Conservation (phyloP, 768 basidiomycete genomes). For the Daedalea quercina region DNA sequence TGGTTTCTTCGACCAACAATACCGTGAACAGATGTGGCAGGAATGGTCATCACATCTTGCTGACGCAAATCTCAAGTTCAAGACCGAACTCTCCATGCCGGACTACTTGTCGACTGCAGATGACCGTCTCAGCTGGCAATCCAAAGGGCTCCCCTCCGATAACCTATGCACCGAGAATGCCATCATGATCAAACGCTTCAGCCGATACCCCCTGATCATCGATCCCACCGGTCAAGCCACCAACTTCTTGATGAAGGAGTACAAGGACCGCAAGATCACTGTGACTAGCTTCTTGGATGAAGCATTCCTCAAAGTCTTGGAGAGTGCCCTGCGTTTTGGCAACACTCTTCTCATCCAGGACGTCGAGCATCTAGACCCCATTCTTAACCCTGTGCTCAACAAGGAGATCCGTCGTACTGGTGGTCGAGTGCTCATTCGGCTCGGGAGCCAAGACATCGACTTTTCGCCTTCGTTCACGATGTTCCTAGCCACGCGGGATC, state of each 20-base stretch:
- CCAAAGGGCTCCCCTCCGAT: slow-evolving; percentile 91
- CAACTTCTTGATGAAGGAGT: slow-evolving; percentile 88
- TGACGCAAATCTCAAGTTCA: slow-evolving; percentile 89
- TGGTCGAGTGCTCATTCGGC: slow-evolving; percentile 92
- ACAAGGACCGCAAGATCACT: slow-evolving; percentile 93
- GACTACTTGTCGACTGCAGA: slow-evolving; percentile 98
- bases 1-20: slow-evolving; percentile 98
- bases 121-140: slow-evolving; percentile 92
- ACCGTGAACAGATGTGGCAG: slow-evolving; percentile 96
- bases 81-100: slow-evolving; percentile 83
- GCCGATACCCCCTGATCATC: slow-evolving; percentile 94
- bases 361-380: slow-evolving; percentile 95
- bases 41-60: slow-evolving; percentile 87
- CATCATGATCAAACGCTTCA: slow-evolving; percentile 98
- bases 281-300: slow-evolving; percentile 99
- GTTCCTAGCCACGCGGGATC: slow-evolving; percentile 97
- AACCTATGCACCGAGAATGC: slow-evolving; percentile 97
- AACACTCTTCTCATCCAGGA: slow-evolving; percentile 97
- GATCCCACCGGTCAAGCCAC: slow-evolving; percentile 98
- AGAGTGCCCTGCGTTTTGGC: slow-evolving; percentile 97
- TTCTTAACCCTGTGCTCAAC: slow-evolving; percentile 95
- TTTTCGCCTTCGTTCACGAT: slow-evolving; percentile 99
- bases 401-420: slow-evolving; percentile 94
- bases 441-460: slow-evolving; percentile 98
- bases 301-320: slow-evolving; percentile 96